Evolutionary conservation across 2,329 filamentous ascomycete genomes (phyloP), one percentile per base, ranked within the genome.

Genomic region (Emmonsiellopsis sp.): DNA sequence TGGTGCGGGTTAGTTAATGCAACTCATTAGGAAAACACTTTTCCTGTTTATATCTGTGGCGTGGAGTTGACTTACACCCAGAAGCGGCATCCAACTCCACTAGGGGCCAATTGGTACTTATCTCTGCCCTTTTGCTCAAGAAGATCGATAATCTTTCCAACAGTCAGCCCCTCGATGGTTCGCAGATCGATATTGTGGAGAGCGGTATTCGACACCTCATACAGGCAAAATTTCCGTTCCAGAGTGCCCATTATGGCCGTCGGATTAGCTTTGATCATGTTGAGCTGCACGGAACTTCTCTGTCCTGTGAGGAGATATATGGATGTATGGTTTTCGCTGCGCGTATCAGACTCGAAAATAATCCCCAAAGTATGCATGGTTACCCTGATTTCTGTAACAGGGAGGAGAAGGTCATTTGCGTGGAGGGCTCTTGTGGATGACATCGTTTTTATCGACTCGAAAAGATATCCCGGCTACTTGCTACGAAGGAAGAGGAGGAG

Each of bases 51-150:
- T 7, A 8, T 15, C 35, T 13, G 34, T 30, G 32, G 13, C n/a
- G 16, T 43, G 15, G 9, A 15, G 16, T 41, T 7, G 16, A 41
- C 38, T 43, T 44, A 47, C 44, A 47, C 44, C 44, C 44, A 54
- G 32, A 51, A 54, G 1, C 42, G 31, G 2, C 47, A 54, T 30
- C 53, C 53, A 1, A 54, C 53, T 41, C 34, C 53, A 43, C 34
- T 42, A 20, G 40, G 48, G 7, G 15, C 15, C 37, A 51, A 32
- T 35, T 30, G n/a, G 31, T 54, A 49, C 10, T 54, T 51, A n/a
- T 10, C 10, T 15, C 44, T 1, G 1, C 44, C 44, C 32, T 32
- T 47, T 32, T 2, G 0, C 8, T 31, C 16, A 1, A 47, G 13
- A 16, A 31, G 10, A 7, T 47, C 20, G 44, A 47, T 26, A 7